Conservation (phyloP, 108 stramenopile species). For the Nannochloropsis salina region DNA sequence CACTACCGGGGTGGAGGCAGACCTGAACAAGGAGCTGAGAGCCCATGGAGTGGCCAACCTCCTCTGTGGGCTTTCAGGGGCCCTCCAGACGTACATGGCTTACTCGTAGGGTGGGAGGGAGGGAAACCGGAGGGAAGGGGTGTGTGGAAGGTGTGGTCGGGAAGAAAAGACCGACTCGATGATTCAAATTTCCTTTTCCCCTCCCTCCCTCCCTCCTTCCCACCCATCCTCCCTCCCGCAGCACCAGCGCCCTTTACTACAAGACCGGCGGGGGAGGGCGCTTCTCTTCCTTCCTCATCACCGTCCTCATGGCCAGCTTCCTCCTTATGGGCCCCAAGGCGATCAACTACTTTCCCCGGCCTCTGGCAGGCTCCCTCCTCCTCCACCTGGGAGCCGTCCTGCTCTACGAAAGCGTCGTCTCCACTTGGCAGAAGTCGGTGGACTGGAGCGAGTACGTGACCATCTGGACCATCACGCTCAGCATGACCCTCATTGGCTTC, state of each 20-base stretch:
- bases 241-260: constrained; percentile 58
- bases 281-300: constrained; percentile 53
- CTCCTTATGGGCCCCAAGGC: constrained; percentile 64
- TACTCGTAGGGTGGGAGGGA: constrained; percentile 51
- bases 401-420: constrained; percentile 63
- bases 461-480: constrained; percentile 63
- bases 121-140: neutral
- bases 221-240: neutral
- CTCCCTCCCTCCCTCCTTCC: constrained; percentile 1
- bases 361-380: constrained; percentile 76
- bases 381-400: constrained; percentile 74
- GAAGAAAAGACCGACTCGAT: neutral
- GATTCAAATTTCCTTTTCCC: neutral
- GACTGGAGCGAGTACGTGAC: constrained; percentile 57
- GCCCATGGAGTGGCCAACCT: constrained; percentile 70
- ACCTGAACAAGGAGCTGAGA: constrained; percentile 70
- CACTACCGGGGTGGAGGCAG: constrained; percentile 59
- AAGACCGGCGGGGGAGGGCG: constrained; percentile 65
- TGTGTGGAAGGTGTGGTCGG: neutral
- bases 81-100: constrained; percentile 68
- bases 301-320: constrained; percentile 34
- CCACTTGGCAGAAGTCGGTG: constrained; percentile 52
- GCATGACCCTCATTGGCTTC: constrained; percentile 68
- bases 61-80: constrained; percentile 60
- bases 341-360: constrained; percentile 62